Conservation (phyloP, 2,329 filamentous ascomycete species). For the Colletotrichum tanaceti region DNA sequence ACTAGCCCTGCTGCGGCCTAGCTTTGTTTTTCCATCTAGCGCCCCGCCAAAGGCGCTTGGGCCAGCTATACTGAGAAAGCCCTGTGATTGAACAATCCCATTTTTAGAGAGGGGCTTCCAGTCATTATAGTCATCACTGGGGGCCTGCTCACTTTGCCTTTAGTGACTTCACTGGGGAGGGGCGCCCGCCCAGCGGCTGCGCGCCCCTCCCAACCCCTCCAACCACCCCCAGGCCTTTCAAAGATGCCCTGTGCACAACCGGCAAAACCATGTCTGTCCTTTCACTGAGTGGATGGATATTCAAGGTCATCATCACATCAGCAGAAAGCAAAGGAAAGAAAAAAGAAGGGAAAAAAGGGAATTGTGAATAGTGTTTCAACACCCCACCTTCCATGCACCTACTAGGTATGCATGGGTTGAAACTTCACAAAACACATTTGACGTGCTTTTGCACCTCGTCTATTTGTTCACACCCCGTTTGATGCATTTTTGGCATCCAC, state of each 20-base stretch:
- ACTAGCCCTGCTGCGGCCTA: constrained; percentile 49
- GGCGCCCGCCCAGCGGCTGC: constrained; percentile 1
- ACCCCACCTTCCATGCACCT: constrained; percentile 30
- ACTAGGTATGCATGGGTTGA: constrained; percentile 12
- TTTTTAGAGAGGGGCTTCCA: constrained; percentile 21
- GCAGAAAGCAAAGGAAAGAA: background rate
- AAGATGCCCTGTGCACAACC: too few species aligned
- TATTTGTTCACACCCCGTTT: constrained; percentile 20
- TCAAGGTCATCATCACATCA: constrained; percentile 5
- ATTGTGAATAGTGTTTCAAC: constrained; percentile 2
- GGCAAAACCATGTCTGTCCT: background rate
- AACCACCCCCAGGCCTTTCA: background rate
- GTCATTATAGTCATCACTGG: background rate
- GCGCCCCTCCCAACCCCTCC: constrained; percentile 9
- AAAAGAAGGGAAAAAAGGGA: background rate
- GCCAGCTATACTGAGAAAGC: constrained; percentile 25
- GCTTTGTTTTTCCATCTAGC: constrained; percentile 33
- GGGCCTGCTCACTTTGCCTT: background rate
- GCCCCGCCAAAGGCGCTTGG: constrained; percentile 37
- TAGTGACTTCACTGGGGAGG: constrained; percentile 1
- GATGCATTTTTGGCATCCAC: constrained; percentile 21
- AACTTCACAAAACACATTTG: constrained; percentile 35
- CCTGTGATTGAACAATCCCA: constrained; percentile 42
- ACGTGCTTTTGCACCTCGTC: constrained; percentile 11
- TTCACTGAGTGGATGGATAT: background rate